phyloP scores from a whole-genome alignment of 768 basidiomycete species.

The Boletus subparvulus region DNA sequence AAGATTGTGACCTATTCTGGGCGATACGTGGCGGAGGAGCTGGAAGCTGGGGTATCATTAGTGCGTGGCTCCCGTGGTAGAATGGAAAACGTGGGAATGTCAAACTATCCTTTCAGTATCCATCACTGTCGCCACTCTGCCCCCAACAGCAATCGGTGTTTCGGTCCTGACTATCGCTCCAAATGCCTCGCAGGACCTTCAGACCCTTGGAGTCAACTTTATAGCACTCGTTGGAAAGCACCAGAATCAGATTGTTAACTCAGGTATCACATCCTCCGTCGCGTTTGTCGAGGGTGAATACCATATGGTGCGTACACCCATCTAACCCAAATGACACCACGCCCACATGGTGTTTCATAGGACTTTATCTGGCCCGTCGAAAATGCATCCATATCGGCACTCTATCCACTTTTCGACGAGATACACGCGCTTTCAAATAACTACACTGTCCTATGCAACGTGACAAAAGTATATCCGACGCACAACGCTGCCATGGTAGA shows the following conservation, averaged over 20 bases:
- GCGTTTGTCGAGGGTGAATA: background rate
- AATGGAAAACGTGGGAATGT: background rate
- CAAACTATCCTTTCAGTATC: constrained; percentile 3
- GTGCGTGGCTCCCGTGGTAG: too few relatives aligned
- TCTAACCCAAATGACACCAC: background rate
- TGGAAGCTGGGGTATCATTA: too few relatives aligned
- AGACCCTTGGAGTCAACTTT: constrained; percentile 10
- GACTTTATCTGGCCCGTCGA: constrained; percentile 9
- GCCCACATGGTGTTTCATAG: background rate
- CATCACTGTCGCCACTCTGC: constrained; percentile 13
- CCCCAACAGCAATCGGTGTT: constrained; percentile 5
- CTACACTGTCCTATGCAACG: constrained; percentile 11
- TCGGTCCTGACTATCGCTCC: constrained; percentile 9
- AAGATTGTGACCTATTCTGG: too few relatives aligned
- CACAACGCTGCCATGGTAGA: constrained; percentile 5
- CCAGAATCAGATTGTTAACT: constrained; percentile 10
- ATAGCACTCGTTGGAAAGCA: constrained; percentile 20
- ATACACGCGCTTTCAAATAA: constrained; percentile 8
- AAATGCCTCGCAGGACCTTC: constrained; percentile 11
- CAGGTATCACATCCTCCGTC: constrained; percentile 4
- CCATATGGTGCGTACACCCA: constrained; percentile 2
- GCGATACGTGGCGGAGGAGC: too few relatives aligned
- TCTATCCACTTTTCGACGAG: constrained; percentile 18
- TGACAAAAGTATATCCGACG: constrained; percentile 13
- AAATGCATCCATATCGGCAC: constrained; percentile 2